These are phyloP conservation scores for Hypericum perforatum DNA, from an alignment of 345 rosid genomes.

Conservation along the genomic window DNA sequence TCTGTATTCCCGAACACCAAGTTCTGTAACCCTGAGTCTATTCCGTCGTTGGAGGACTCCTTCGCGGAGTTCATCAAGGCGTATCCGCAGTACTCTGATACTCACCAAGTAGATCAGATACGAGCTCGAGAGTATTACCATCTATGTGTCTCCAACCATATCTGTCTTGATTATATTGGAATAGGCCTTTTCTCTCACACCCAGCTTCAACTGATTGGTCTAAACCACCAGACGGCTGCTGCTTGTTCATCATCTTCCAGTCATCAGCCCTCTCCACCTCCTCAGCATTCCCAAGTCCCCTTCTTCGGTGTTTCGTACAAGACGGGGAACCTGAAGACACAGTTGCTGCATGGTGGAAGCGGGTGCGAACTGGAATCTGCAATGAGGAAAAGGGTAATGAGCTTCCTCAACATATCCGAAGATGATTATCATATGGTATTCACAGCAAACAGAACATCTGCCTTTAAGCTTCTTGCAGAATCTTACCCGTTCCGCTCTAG, in stretches of 20 bases:
- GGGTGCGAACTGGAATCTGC: slow-evolving; percentile 55
- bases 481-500: slow-evolving; percentile 69
- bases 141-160: slow-evolving; percentile 47
- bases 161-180: slow-evolving; percentile 91
- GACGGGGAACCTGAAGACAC: slow-evolving; percentile 68
- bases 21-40: slow-evolving; percentile 73
- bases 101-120: slow-evolving; percentile 47
- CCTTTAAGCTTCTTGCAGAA: slow-evolving; percentile 80
- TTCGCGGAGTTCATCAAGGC: slow-evolving; percentile 51
- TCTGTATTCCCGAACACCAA: slow-evolving; percentile 59
- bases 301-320: slow-evolving; percentile 72
- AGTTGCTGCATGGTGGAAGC: slow-evolving; percentile 63
- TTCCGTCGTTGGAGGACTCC: slow-evolving; percentile 58
- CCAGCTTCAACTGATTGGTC: slow-evolving; percentile 46
- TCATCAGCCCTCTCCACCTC: slow-evolving; percentile 10
- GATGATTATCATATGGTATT: slow-evolving; percentile 78
- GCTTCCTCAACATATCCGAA: slow-evolving; percentile 61
- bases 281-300: slow-evolving; percentile 43
- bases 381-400: slow-evolving; percentile 69
- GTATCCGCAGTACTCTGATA: slow-evolving; percentile 50
- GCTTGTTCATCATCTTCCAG: slow-evolving; percentile 29
- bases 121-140: slow-evolving; percentile 59
- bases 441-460: slow-evolving; percentile 83
- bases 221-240: slow-evolving; percentile 23
- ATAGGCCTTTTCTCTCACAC: slow-evolving; percentile 74